Percentiles rank a stretch among this genome's conserved stretches.
Evolutionary conservation across 768 basidiomycete genomes (phyloP).

Genomic region (Crassisporium funariophilum): DNA sequence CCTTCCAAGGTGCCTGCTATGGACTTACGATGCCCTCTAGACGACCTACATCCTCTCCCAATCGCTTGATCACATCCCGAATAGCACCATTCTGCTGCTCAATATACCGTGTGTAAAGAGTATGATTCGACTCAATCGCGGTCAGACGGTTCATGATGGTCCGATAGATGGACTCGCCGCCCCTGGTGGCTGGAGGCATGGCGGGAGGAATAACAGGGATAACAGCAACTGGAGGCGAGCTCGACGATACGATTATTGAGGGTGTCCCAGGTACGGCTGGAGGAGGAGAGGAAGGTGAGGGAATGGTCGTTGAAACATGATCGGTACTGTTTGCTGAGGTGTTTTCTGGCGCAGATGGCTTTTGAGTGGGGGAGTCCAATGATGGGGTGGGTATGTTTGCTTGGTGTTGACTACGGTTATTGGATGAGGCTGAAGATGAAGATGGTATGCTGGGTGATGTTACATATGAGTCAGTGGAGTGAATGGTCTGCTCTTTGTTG

Average conservation of each 20-base stretch:
- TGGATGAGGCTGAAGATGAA: neutral
- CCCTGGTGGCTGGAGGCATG: conserved; percentile 21
- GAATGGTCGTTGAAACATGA: conserved; percentile 1
- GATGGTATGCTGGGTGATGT: conserved; percentile 6
- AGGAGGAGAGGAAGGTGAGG: conserved; percentile 4
- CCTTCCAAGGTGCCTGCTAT: neutral
- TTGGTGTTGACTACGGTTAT: conserved; percentile 6
- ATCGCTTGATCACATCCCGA: conserved; percentile 68
- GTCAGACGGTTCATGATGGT: conserved; percentile 93
- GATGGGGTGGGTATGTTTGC: conserved; percentile 3
- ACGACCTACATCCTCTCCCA: conserved; percentile 79
- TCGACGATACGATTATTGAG: conserved; percentile 11
- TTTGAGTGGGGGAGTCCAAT: conserved; percentile 7
- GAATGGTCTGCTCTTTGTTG: conserved; percentile 4
- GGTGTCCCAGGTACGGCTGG: conserved; percentile 2
- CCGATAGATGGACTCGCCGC: conserved; percentile 93
- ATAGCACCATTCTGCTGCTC: conserved; percentile 85
- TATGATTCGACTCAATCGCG: conserved; percentile 84
- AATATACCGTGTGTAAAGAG: conserved; percentile 81
- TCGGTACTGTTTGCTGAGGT: neutral
- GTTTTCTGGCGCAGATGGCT: neutral
- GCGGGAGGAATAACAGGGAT: conserved; percentile 14
- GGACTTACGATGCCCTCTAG: conserved; percentile 71
- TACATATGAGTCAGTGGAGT: conserved; percentile 16
- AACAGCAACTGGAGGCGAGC: conserved; percentile 13